Base-by-base conservation (phyloP, 441 rosid genomes). In the Erodium texanum region DNA sequence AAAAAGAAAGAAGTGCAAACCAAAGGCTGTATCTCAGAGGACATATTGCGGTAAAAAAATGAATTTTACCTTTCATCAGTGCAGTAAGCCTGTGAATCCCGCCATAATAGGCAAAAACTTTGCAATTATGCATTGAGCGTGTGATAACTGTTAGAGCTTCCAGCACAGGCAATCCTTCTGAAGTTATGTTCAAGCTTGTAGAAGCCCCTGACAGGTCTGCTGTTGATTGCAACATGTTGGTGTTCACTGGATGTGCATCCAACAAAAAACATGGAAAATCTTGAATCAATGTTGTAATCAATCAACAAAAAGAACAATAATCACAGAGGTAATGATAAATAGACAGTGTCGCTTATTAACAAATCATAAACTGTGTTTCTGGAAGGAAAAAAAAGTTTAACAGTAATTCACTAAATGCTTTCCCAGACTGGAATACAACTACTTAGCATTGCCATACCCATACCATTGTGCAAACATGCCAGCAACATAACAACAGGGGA, bases 61-160 rank as follows among this genome's bases (percentile, higher is more conserved):
- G 20, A 61, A 74, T 24, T 38, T 70, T 72, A 89, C 92, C 96
- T 84, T 89, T 89, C 88, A 89, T 76, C 74, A 87, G 71, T 24
- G 87, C 88, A 56, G 89, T 87, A 64, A 87, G 84, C 78, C 82
- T 87, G 73, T 84, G 92, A 73, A 85, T 76, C 65, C 95, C 95
- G 59, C 92, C 85, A 74, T 82, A 82, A 65, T 79, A 84, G 63
- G 84, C 89, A 82, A 89, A 82, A 73, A 84, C 86, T 78, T 82
- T 80, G 81, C 95, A 84, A 78, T 89, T 86, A 82, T 89, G 90
- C 77, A 86, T 76, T 18, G 95, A 89, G 66, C 90, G 83, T 36
- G 77, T 80, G 24, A 83, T 71, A 74, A 89, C 68, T 67, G 78
- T 78, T 74, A 86, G 73, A 58, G 92, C 90, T 66, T 82, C 88